Conservation (phyloP, 768 basidiomycete genomes). For the Strobilomyces echinocephalus region DNA sequence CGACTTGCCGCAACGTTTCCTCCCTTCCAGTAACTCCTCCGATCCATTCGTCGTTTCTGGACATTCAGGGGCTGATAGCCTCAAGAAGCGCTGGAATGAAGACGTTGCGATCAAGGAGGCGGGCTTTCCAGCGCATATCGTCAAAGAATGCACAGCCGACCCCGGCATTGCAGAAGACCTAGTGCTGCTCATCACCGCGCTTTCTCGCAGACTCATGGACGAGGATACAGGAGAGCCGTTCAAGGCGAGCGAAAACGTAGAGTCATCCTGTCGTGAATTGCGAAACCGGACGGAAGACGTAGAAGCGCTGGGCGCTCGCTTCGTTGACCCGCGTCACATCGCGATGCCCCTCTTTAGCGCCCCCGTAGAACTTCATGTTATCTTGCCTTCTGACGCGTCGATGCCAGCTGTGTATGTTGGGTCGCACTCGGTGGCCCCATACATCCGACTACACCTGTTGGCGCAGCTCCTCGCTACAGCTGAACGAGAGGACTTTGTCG, state of each 20-base stretch:
- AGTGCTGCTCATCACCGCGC: conserved; percentile 49
- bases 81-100: conserved; percentile 74
- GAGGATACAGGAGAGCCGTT: conserved; percentile 27
- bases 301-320: conserved; percentile 53
- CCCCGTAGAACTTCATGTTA: conserved; percentile 61
- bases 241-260: conserved; percentile 32
- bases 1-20: conserved; percentile 73
- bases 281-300: conserved; percentile 37
- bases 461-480: conserved; percentile 56
- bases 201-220: conserved; percentile 55
- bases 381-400: conserved; percentile 44
- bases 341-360: conserved; percentile 62
- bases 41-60: conserved; percentile 63
- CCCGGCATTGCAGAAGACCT: conserved; percentile 40
- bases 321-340: conserved; percentile 42
- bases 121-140: conserved; percentile 72
- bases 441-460: conserved; percentile 80
- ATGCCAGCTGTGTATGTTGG: conserved; percentile 70
- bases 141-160: conserved; percentile 49
- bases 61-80: conserved; percentile 55
- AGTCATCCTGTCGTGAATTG: conserved; percentile 9
- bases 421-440: conserved; percentile 65
- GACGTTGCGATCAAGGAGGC: conserved; percentile 79
- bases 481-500: conserved; percentile 50
- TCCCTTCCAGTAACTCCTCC: conserved; percentile 61